Evolutionary conservation across 306 rosid genomes (phyloP), one percentile per base, ranked within the genome.

Genomic region (Citrullus colocynthis): DNA sequence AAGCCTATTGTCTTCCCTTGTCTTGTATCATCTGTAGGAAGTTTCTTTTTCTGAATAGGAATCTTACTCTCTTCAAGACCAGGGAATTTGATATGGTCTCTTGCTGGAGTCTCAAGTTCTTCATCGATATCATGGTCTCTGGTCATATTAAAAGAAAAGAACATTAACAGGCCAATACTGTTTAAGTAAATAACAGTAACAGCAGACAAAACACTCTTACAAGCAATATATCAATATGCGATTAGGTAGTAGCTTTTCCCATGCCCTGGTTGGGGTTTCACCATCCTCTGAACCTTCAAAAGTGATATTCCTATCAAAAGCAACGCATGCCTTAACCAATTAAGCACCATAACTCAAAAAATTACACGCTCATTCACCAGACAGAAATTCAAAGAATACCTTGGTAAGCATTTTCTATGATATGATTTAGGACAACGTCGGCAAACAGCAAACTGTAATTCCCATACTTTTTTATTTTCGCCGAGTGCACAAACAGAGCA

Each of bases 351-450:
- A 65, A 75, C 77, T 59, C 48, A 59, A 1, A 71, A 24, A 66
- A 15, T 34, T 60, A 56, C 48, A 56, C 52, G 20, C 51, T 48
- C 59, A 79, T 72, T 74, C 32, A 55, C 21, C 79, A 76, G 75
- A 20, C 28, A 57, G 57, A 70, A 32, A 39, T 70, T 45, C 30
- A 61, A 75, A 49, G 54, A 80, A 61, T 78, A 91, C 98, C 91
- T 85, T 52, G 99, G 99, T 84, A 95, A 83, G 86, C 99, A 95
- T 88, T 92, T 92, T 79, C 91, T 87, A 61, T 95, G 99, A 80
- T 92, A 95, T 9, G 99, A 84, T 81, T 61, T 88, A 59, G 99
- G 97, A 81, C 99, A 95, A 34, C 99, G 99, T 87, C 99, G 85
- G 78, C 97, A 95, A 24, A 95, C 90, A 73, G 99, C 96, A 88